Conservation (phyloP, 2,329 filamentous ascomycete genomes). For the Domatiomyces catenatus region DNA sequence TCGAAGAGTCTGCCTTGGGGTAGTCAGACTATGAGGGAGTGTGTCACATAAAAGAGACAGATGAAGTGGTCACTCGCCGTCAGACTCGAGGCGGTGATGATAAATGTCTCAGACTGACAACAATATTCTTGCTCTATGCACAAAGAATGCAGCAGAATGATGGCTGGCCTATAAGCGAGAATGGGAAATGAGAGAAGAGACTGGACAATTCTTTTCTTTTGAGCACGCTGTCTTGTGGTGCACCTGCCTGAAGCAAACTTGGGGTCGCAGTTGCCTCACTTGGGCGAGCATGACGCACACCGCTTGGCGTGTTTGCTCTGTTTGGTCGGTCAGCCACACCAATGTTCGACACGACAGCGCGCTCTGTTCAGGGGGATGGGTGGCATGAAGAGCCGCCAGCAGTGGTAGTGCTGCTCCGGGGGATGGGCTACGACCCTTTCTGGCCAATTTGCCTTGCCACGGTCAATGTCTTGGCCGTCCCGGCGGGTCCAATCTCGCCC, state of each 20-base stretch:
- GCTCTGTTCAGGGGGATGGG: background rate
- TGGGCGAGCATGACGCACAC: background rate
- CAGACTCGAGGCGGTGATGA: background rate
- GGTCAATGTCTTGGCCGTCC: slow-evolving; percentile 74
- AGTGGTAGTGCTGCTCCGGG: background rate
- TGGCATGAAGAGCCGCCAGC: background rate
- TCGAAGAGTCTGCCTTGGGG: background rate
- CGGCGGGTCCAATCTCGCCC: slow-evolving; percentile 70
- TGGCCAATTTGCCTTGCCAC: slow-evolving; percentile 82
- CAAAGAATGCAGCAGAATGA: background rate
- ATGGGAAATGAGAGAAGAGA: background rate
- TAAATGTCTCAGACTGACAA: background rate
- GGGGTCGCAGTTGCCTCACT: background rate
- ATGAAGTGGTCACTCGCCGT: background rate
- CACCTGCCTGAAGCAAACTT: background rate
- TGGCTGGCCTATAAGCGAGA: background rate
- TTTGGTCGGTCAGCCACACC: background rate
- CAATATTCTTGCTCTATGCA: background rate
- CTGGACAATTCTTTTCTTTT: background rate
- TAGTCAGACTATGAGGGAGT: background rate
- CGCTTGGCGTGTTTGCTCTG: background rate
- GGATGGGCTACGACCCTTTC: slow-evolving; percentile 74
- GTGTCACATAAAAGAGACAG: background rate
- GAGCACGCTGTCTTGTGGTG: background rate
- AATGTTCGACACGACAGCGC: background rate